A percentile compares a stretch with the other conserved stretches of the same genome.
These are phyloP conservation scores for Tetracladium maxilliforme DNA, from an alignment of 2,329 filamentous ascomycete genomes.

Conservation along the genomic window DNA sequence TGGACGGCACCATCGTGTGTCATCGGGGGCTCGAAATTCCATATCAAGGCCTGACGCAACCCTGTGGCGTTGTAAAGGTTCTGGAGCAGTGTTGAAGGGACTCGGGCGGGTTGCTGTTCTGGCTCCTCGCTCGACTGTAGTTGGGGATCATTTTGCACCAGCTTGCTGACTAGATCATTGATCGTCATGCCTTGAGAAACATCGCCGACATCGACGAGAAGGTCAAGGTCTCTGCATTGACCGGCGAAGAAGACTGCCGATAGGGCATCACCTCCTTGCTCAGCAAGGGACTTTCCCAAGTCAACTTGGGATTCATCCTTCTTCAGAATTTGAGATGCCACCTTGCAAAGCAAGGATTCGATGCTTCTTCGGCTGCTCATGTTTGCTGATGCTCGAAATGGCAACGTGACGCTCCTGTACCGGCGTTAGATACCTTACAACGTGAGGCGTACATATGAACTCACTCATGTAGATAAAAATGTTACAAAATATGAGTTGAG, in stretches of 20 bases:
- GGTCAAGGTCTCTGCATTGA: conserved; percentile 1
- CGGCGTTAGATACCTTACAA: no score
- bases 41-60: neutral
- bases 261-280: neutral
- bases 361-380: neutral
- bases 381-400: no score
- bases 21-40: neutral
- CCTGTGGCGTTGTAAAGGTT: neutral
- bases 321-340: conserved; percentile 1
- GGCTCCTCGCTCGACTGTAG: neutral
- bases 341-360: conserved; percentile 1
- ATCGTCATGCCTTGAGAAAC: neutral
- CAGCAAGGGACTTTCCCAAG: neutral
- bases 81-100: conserved; percentile 1
- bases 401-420: no score
- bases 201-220: conserved; percentile 1
- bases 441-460: no score
- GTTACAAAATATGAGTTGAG: no score
- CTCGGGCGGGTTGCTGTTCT: neutral
- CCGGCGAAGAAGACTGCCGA: conserved; percentile 1
- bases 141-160: conserved; percentile 1
- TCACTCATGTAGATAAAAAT: no score
- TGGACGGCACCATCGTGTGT: neutral
- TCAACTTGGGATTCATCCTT: neutral
- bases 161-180: conserved; percentile 1